Evolutionary conservation across 495 filamentous ascomycete genomes (phyloP), one percentile per base, ranked within the genome.

Genomic region (Patellaria atrata): DNA sequence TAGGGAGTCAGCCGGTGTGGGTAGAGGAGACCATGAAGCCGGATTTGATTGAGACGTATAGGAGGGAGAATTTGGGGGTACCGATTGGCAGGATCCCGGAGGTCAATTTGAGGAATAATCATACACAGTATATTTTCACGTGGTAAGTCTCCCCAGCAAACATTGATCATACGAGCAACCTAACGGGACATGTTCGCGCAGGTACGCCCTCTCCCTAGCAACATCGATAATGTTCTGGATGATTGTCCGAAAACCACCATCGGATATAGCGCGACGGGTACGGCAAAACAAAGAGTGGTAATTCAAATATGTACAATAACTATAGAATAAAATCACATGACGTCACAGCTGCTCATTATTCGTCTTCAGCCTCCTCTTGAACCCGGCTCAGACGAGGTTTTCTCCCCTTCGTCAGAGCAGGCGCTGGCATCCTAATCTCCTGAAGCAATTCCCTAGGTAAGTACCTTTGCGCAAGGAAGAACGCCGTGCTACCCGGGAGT

Each of bases 111-210:
- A 71, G 80, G 52, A 97, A 97, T 53, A 94, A 87, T 56, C 89
- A 97, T 59, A 74, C 81, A 45, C 87, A 97, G 61, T 97, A 97
- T 52, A 94, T 97, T 37, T 86, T 94, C 54, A 97, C 89, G 33
- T 97, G 89, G 89, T 94, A 71, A 51, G 73, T 63, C 4, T 18
- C 35, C n/a, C 34, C 15, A 12, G 22, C 20, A 2, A 2, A 24
- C 15, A 12, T 22, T 30, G n/a, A 3, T 14, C 16, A 26, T 18
- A 20, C 3, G 5, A 18, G 6, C 41, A 38, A 24, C 41, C 29
- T n/a, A n/a, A n/a, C n/a, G n/a, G 17, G 17, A 36, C 10, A 19
- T 20, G 33, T 29, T 39, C 34, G 22, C 22, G 38, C 44, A 94
- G 86, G 86, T 97, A 86, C 52, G 82, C 82, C 27, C 68, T 97